Conservation (phyloP, 768 basidiomycete species). For the Mycena sanguinolenta region DNA sequence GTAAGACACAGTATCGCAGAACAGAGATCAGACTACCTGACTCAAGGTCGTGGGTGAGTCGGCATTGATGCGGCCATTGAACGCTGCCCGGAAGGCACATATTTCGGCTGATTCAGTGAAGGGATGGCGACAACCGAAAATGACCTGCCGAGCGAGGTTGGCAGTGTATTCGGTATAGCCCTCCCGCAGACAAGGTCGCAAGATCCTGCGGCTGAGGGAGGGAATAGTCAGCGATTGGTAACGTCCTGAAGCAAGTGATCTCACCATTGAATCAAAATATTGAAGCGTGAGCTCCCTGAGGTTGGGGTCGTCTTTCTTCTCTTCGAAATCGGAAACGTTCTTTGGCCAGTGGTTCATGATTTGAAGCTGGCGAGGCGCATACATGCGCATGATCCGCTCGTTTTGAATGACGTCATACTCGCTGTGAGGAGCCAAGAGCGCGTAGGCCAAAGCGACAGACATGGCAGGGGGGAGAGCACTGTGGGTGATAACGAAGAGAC, state of each 20-base stretch:
- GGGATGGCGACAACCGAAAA: not conserved
- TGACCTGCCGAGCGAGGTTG: not conserved
- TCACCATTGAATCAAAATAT: too few relatives aligned
- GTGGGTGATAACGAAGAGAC: too few relatives aligned
- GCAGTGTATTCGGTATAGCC: not conserved
- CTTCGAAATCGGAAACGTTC: too few relatives aligned
- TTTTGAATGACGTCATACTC: too few relatives aligned
- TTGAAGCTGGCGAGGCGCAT: too few relatives aligned
- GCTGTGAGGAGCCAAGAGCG: too few relatives aligned
- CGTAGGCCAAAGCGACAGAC: too few relatives aligned
- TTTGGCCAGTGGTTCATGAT: too few relatives aligned
- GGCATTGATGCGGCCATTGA: not conserved
- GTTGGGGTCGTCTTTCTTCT: not conserved
- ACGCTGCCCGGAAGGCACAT: not conserved
- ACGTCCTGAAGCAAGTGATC: not conserved
- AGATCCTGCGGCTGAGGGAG: not conserved
- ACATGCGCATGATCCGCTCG: too few relatives aligned
- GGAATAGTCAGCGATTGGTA: not conserved
- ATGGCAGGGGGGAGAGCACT: too few relatives aligned
- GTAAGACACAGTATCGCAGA: not conserved
- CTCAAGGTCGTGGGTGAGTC: not conserved
- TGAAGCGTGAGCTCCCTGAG: not conserved
- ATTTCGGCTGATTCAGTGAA: not conserved
- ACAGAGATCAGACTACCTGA: not conserved
- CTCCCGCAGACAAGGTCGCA: not conserved